Evolutionary conservation across 2,329 filamentous ascomycete species (phyloP).

Genomic region (Cyphellophora europaea): DNA sequence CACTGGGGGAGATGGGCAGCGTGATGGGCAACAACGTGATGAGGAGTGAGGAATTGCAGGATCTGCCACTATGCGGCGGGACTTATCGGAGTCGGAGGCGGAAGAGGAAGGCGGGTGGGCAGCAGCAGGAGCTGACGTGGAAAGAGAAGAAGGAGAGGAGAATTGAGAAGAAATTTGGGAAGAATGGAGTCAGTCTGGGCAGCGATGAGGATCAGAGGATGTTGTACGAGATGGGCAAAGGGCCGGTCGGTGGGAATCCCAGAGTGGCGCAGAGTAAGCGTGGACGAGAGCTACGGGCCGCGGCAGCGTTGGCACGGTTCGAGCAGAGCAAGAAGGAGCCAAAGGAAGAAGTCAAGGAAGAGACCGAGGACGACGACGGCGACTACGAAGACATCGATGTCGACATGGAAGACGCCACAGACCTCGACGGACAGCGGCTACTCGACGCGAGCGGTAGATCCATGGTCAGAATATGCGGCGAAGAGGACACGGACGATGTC

Average conservation of each 20-base stretch:
- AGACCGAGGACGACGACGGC: constrained; percentile 31
- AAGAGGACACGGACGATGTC: constrained; percentile 52
- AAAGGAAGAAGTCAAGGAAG: constrained; percentile 26
- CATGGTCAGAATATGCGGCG: constrained; percentile 67
- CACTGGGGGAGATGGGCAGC: constrained; percentile 52
- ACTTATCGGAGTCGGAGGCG: constrained; percentile 55
- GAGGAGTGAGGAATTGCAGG: constrained; percentile 46
- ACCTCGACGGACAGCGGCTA: constrained; percentile 56
- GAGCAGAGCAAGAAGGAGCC: constrained; percentile 35
- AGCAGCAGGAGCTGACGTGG: constrained; percentile 44
- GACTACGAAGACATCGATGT: constrained; percentile 24
- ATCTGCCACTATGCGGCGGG: constrained; percentile 71
- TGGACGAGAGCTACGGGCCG: constrained; percentile 65
- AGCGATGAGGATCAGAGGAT: constrained; percentile 58
- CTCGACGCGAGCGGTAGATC: constrained; percentile 57
- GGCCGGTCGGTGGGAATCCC: constrained; percentile 51
- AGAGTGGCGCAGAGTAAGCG: constrained; percentile 65
- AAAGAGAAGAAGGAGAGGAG: constrained; percentile 63
- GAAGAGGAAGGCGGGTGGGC: constrained; percentile 30
- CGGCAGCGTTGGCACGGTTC: constrained; percentile 67
- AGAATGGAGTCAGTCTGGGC: constrained; percentile 58
- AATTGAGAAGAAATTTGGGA: constrained; percentile 69
- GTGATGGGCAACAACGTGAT: constrained; percentile 40
- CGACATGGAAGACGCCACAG: constrained; percentile 46
- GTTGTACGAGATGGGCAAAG: constrained; percentile 53